These are phyloP conservation scores for Candida anutae DNA, from an alignment of 1,139 yeast species.

Conservation along the genomic window DNA sequence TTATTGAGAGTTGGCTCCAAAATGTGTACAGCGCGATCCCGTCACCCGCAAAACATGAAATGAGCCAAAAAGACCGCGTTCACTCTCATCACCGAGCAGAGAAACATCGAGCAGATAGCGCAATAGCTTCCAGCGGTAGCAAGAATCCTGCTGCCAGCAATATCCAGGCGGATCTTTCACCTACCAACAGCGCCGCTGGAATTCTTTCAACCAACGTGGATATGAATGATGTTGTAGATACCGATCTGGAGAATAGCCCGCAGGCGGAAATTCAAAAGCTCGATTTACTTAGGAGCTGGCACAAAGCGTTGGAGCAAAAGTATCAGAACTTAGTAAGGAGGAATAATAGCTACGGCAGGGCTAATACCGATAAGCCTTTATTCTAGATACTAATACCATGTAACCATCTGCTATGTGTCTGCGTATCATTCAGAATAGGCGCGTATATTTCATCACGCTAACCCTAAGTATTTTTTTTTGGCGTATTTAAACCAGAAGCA, in stretches of 20 bases:
- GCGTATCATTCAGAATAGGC: constrained; percentile 2
- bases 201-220: constrained; percentile 4
- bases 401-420: not conserved
- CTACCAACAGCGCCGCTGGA: constrained; percentile 5
- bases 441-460: constrained; percentile 2
- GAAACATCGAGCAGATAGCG: constrained; percentile 3
- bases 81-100: constrained; percentile 28
- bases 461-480: not conserved
- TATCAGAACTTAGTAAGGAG: constrained; percentile 1
- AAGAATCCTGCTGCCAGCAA: constrained; percentile 2
- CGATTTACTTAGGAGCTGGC: constrained; percentile 8
- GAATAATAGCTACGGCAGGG: constrained; percentile 1
- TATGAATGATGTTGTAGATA: constrained; percentile 3
- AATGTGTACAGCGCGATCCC: constrained; percentile 27
- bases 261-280: constrained; percentile 4
- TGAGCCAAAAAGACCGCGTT: constrained; percentile 36
- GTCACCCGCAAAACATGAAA: constrained; percentile 14
- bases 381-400: no score
- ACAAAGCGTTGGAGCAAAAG: constrained; percentile 6
- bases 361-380: no score
- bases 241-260: constrained; percentile 5
- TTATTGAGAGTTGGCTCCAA: constrained; percentile 21
- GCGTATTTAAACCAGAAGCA: no score
- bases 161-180: constrained; percentile 1
- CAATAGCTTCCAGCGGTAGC: not conserved